Evolutionary conservation across 805 yeast genomes (phyloP).

Genomic region (Debaryomyces maramus): DNA sequence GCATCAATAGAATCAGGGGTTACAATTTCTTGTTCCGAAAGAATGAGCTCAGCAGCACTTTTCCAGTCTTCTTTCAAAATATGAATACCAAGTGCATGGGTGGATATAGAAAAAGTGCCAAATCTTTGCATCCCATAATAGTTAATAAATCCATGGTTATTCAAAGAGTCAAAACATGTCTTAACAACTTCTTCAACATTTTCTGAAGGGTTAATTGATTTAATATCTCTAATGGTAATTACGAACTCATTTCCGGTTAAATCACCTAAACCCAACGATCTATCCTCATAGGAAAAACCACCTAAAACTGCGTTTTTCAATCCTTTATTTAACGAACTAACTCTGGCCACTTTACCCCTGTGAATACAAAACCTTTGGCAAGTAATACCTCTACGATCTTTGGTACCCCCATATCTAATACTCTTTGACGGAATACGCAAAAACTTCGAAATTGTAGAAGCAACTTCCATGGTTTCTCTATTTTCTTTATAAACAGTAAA

Average conservation of each 20-base stretch:
- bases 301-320: slow-evolving; percentile 80
- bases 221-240: slow-evolving; percentile 78
- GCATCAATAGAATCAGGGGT: slow-evolving; percentile 82
- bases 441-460: slow-evolving; percentile 67
- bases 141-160: slow-evolving; percentile 78
- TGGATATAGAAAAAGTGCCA: slow-evolving; percentile 92
- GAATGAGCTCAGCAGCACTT: slow-evolving; percentile 71
- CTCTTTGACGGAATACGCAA: slow-evolving; percentile 70
- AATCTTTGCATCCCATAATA: slow-evolving; percentile 98
- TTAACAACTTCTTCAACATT: slow-evolving; percentile 46
- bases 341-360: slow-evolving; percentile 69
- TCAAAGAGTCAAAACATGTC: slow-evolving; percentile 57
- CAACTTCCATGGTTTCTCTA: slow-evolving; percentile 96
- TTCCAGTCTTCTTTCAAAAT: slow-evolving; percentile 76
- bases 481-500: slow-evolving; percentile 89
- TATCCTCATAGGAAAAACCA: slow-evolving; percentile 66
- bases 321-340: slow-evolving; percentile 72
- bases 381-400: slow-evolving; percentile 94
- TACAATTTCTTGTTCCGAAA: slow-evolving; percentile 83
- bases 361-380: slow-evolving; percentile 77
- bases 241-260: slow-evolving; percentile 85
- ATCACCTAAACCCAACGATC: slow-evolving; percentile 73
- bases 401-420: slow-evolving; percentile 89
- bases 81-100: slow-evolving; percentile 79
- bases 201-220: slow-evolving; percentile 30